phyloP scores from a whole-genome alignment of 2,329 filamentous ascomycete genomes.

The Paecilomyces formosus region DNA sequence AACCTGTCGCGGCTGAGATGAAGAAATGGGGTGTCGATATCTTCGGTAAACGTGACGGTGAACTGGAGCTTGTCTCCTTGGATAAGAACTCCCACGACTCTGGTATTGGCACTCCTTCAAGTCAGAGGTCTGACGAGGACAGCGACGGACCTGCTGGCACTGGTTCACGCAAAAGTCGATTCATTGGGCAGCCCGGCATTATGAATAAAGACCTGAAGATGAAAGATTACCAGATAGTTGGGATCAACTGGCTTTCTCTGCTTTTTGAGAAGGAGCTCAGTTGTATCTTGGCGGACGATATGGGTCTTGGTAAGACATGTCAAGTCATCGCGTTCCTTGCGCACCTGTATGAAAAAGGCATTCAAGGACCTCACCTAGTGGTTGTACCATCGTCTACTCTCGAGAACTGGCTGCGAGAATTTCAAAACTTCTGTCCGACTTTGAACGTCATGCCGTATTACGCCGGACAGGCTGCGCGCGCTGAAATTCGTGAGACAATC shows the following conservation, averaged over 20 bases:
- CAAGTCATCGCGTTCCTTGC: slow-evolving; percentile 91
- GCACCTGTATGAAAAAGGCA: slow-evolving; percentile 64
- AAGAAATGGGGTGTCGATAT: slow-evolving; percentile 61
- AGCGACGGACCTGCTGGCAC: slow-evolving; percentile 31
- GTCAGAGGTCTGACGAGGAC: slow-evolving; percentile 39
- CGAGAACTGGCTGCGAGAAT: slow-evolving; percentile 93
- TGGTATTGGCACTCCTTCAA: slow-evolving; percentile 58
- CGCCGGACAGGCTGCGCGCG: slow-evolving; percentile 60
- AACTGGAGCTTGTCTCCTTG: slow-evolving; percentile 54
- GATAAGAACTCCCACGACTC: slow-evolving; percentile 51
- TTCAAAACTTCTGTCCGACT: slow-evolving; percentile 73
- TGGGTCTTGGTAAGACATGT: slow-evolving; percentile 92
- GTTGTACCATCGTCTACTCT: slow-evolving; percentile 89
- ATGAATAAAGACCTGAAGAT: slow-evolving; percentile 72
- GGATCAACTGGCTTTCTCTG: slow-evolving; percentile 87
- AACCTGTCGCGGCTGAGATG: slow-evolving; percentile 58
- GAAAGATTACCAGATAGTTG: slow-evolving; percentile 91
- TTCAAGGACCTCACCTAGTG: slow-evolving; percentile 68
- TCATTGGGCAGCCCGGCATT: slow-evolving; percentile 62
- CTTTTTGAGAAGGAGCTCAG: slow-evolving; percentile 73
- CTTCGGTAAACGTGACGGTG: slow-evolving; percentile 54
- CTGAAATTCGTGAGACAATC: slow-evolving; percentile 59
- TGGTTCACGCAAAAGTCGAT: slow-evolving; percentile 29
- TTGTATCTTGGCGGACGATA: slow-evolving; percentile 92
- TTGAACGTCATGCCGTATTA: slow-evolving; percentile 68